Base-by-base conservation (phyloP, 75 land plant genomes). In the Gnetum montanum region DNA sequence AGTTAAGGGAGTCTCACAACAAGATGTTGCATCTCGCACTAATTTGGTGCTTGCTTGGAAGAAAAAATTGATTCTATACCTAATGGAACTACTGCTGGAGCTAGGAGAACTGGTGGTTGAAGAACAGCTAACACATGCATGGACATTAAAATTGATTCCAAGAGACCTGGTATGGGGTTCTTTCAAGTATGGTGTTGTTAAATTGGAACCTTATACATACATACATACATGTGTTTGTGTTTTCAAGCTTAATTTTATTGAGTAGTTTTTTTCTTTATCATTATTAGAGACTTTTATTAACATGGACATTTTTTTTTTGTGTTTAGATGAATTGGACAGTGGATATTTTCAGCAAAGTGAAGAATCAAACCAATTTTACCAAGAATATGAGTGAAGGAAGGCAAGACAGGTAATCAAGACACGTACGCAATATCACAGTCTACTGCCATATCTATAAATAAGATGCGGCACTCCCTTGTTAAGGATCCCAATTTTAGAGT, bases 371-470 rank as follows among this genome's bases (percentile, higher is more conserved):
- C 75, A 73, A 28, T 88, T 91, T 31, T 70, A 75, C 47, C 71
- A 78, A 46, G 96, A 87, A 8, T 80, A 69, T 64, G 96, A 90
- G 53, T 73, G 77, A 73, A 64, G 96, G 43, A 80, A 72, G 67
- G 64, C 70, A 57, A 90, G 73, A 53, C 96, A 89, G 91, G 95
- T 64, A 68, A 66, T n/a, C n/a, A n/a, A n/a, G 71, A 41, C 1
- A 48, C 15, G n/a, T n/a, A n/a, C n/a, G n/a, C n/a, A n/a, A n/a
- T n/a, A n/a, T n/a, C n/a, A n/a, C n/a, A n/a, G n/a, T n/a, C n/a
- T n/a, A n/a, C n/a, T n/a, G n/a, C n/a, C n/a, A n/a, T n/a, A n/a
- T n/a, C n/a, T n/a, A n/a, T n/a, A n/a, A n/a, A n/a, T n/a, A n/a
- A n/a, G n/a, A n/a, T n/a, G n/a, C n/a, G n/a, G n/a, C n/a, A n/a